Percentiles rank a stretch among this genome's conserved stretches.
Conservation (phyloP, 345 rosid genomes). For the Citrus unshiu region DNA sequence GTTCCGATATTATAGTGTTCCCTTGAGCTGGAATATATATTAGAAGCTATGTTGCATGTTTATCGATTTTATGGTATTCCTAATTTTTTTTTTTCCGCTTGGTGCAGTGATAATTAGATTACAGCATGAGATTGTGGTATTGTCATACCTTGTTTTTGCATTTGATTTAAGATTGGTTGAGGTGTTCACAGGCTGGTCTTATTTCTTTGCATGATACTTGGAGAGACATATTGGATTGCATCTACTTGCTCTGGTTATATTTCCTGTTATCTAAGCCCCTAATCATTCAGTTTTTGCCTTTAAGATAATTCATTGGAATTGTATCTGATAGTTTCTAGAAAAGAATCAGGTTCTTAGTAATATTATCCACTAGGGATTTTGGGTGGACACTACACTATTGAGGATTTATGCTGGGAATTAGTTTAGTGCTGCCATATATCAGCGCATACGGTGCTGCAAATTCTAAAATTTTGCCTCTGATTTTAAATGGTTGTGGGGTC, state of each 20-base stretch:
- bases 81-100: background rate
- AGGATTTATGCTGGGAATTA: background rate
- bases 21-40: constrained; percentile 15
- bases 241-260: background rate
- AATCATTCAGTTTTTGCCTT: background rate
- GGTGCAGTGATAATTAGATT: background rate
- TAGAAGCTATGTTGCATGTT: constrained; percentile 13
- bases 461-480: background rate
- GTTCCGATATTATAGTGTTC: constrained; percentile 6
- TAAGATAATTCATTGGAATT: background rate
- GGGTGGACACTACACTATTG: background rate
- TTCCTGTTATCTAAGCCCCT: background rate
- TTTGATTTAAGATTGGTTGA: background rate
- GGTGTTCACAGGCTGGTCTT: background rate
- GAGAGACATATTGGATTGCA: background rate
- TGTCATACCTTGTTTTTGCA: background rate
- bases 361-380: background rate
- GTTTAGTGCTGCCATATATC: background rate
- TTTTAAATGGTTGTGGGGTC: background rate
- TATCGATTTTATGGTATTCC: background rate
- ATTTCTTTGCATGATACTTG: background rate
- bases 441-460: background rate
- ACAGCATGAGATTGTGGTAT: background rate
- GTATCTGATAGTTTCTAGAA: background rate
- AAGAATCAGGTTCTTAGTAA: background rate